These are phyloP conservation scores for Monosporascus sp. DNA, from an alignment of 2,329 filamentous ascomycete genomes.

Conservation along the genomic window DNA sequence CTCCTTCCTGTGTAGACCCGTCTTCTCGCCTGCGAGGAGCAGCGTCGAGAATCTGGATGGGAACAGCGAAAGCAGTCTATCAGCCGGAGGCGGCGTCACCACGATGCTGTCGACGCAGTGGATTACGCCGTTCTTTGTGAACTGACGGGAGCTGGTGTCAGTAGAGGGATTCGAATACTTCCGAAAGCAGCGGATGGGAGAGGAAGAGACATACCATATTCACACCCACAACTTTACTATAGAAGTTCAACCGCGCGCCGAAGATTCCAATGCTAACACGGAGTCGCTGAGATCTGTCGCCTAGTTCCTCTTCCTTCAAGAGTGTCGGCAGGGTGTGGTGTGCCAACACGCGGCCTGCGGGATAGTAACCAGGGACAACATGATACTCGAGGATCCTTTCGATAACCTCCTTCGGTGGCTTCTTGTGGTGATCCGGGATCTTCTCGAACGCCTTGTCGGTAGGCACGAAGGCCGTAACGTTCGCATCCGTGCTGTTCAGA, in stretches of 20 bases:
- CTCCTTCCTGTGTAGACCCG: constrained; percentile 49
- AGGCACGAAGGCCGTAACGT: constrained; percentile 79
- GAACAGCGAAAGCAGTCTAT: constrained; percentile 51
- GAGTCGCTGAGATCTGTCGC: constrained; percentile 65
- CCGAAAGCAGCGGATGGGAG: neutral
- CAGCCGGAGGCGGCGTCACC: constrained; percentile 65
- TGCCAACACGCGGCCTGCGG: constrained; percentile 58
- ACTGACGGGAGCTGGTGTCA: constrained; percentile 32
- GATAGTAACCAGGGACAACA: constrained; percentile 61
- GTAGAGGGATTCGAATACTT: neutral
- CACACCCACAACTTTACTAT: constrained; percentile 61
- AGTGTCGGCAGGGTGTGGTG: constrained; percentile 71
- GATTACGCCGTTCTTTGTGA: constrained; percentile 73
- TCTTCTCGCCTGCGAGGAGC: constrained; percentile 67
- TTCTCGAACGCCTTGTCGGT: constrained; percentile 69
- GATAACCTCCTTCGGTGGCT: constrained; percentile 65
- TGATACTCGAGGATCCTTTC: constrained; percentile 71
- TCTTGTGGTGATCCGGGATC: constrained; percentile 44
- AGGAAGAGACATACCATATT: constrained; percentile 57
- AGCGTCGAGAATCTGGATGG: constrained; percentile 75
- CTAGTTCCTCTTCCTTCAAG: constrained; percentile 53
- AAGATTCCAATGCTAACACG: constrained; percentile 56
- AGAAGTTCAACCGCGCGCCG: constrained; percentile 71
- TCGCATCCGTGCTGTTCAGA: constrained; percentile 68
- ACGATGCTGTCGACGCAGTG: constrained; percentile 72